Base-by-base conservation (phyloP, 441 rosid genomes). In the Adansonia rubrostipa region DNA sequence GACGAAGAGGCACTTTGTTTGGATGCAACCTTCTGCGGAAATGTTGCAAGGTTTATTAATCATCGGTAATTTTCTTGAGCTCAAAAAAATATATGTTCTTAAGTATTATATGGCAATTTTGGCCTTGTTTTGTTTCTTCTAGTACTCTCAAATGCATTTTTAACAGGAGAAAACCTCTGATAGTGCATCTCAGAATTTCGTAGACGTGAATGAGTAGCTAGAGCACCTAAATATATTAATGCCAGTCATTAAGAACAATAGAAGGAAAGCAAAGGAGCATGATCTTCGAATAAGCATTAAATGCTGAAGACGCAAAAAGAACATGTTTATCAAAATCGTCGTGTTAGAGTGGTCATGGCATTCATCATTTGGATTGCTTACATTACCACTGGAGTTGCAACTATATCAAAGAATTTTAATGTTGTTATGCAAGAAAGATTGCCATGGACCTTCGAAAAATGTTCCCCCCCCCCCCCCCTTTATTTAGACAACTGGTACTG, bases 1-100 rank as follows among this genome's bases (percentile, higher is more conserved):
- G 98, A 96, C 85, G 97, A 96, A 74, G 97, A 96, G 66, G 99
- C 99, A 51, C 96, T 96, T 78, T 94, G 98, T 76, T 81, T 96
- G 64, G 99, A 93, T 83, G 99, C 99, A 60, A 92, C 97, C 11
- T 54, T 75, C 75, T 82, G 82, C 78, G 99, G 99, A 60, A 96
- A 96, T 86, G 94, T 93, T 73, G 97, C 97, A 15, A 85, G 98
- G 80, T 96, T 96, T 82, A 89, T 96, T 68, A 96, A 96, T 84
- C 98, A 96, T 75, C 91, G 99, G 99, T 91, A 86, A 87, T 36
- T 72, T 72, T 72, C 36, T 72, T 66, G 50, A 36, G 9, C 24
- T 44, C 28, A 36, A 72, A 72, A 5, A 11, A 56, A 17, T 40
- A 40, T 56, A 72, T 7, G 15, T 67, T 48, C 36, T 48, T 22